Percentiles rank a stretch among this genome's conserved stretches.
These are phyloP conservation scores for Beauveria asiatica DNA, from an alignment of 2,329 filamentous ascomycete species.

Conservation along the genomic window DNA sequence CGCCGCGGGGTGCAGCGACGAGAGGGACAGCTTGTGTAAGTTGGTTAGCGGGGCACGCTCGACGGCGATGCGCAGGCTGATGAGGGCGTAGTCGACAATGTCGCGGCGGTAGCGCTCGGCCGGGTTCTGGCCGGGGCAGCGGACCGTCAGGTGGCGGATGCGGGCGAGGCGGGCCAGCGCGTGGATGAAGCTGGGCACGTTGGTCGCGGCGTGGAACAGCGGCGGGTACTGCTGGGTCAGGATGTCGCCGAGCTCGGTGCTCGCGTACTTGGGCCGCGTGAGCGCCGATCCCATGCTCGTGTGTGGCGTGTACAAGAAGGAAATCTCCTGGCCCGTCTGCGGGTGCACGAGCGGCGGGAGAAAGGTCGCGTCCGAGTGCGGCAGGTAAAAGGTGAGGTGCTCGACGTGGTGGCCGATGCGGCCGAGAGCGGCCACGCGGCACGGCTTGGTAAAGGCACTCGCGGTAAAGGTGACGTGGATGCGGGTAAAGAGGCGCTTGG, in stretches of 20 bases:
- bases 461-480: constrained; percentile 63
- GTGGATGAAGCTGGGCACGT: constrained; percentile 74
- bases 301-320: constrained; percentile 75
- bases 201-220: constrained; percentile 81
- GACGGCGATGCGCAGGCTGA: constrained; percentile 75
- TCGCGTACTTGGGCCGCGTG: constrained; percentile 69
- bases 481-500: constrained; percentile 60
- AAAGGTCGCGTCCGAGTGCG: constrained; percentile 71
- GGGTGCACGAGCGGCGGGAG: constrained; percentile 79
- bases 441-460: constrained; percentile 66
- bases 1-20: constrained; percentile 64
- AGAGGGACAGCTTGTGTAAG: constrained; percentile 63
- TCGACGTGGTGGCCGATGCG: constrained; percentile 73
- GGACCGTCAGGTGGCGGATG: constrained; percentile 65
- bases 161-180: constrained; percentile 61
- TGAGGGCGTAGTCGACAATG: constrained; percentile 80
- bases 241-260: constrained; percentile 68
- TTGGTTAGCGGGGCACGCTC: constrained; percentile 61
- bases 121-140: constrained; percentile 64
- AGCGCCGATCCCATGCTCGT: constrained; percentile 53
- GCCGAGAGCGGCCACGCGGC: constrained; percentile 64
- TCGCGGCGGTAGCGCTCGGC: constrained; percentile 64
- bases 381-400: constrained; percentile 67
- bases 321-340: constrained; percentile 65
- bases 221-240: constrained; percentile 82